Evolutionary conservation across 352 stramenopile species (phyloP), one percentile per base, ranked within the genome.

Genomic region (Phytopythium helicoides): DNA sequence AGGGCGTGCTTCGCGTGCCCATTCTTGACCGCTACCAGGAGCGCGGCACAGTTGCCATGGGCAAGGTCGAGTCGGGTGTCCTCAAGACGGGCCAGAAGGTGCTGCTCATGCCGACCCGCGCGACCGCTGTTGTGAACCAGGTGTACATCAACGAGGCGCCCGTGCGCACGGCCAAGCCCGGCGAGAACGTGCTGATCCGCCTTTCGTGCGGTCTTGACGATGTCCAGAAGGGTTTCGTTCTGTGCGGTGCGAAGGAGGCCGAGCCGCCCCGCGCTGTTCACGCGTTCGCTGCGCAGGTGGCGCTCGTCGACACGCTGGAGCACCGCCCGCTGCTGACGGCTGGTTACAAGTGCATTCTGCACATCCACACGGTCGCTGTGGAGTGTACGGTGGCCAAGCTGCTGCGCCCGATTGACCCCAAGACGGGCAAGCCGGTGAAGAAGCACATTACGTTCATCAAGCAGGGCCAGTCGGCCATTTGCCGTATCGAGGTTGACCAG

Each of bases 21-120:
- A 83, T 99, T n/a, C 68, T 99, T 34, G 97, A 99, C 70, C 89
- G 96, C 19, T 99, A 99, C 72, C 84, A 84, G 25, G 97, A 99
- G 16, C 88, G 97, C 46, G 97, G 97, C 52, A 98, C 93, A 5
- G 96, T 99, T 45, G 87, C 90, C 34, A 93, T 99, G 75, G 97
- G 97, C 49, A 99, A 99, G 74, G 96, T 99, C 35, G 97, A 99
- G 72, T 94, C 88, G 48, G 97, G 97, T 39, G 81, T 96, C 33
- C 60, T 99, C 34, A 80, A 80, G 49, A 88, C 81, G 33, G 97
- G 96, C 34, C 78, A 97, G 66, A 97, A 97, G 66, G 76, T 99
- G 21, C 81, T 86, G 48, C 57, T 99, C 23, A 98, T 99, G 95
- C 97, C 97, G 0, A 98, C 92, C 38, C 81, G 81, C 37, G 67